These are phyloP conservation scores for Exophiala sideris DNA, from an alignment of 2,329 filamentous ascomycete species.

Conservation along the genomic window DNA sequence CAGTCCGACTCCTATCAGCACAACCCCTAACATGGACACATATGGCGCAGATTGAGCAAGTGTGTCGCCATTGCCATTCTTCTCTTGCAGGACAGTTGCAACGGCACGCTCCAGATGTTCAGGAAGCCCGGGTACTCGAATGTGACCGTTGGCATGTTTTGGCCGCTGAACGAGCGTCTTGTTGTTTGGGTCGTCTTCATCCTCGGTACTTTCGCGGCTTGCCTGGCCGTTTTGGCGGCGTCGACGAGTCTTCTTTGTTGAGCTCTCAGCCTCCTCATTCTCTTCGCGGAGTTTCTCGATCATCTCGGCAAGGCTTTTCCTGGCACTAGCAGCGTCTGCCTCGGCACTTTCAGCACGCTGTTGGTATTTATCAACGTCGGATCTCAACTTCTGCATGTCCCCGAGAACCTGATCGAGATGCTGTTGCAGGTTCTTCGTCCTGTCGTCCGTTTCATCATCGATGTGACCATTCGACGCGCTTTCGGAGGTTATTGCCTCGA, in stretches of 20 bases:
- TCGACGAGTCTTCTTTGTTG: not conserved
- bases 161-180: conserved; percentile 17
- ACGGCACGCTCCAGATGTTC: conserved; percentile 34
- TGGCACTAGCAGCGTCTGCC: conserved; percentile 66
- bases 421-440: conserved; percentile 57
- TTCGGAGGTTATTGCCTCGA: conserved; percentile 15
- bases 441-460: conserved; percentile 39
- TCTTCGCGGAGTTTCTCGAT: conserved; percentile 74
- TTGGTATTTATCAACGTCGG: conserved; percentile 75
- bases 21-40: conserved; percentile 77
- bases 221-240: not conserved
- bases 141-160: conserved; percentile 38
- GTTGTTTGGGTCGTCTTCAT: not conserved
- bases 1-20: conserved; percentile 74
- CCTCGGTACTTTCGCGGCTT: not conserved
- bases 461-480: conserved; percentile 25
- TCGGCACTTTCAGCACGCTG: conserved; percentile 77
- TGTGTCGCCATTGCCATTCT: conserved; percentile 34
- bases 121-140: conserved; percentile 48
- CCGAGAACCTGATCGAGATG: conserved; percentile 72
- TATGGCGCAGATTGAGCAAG: conserved; percentile 65
- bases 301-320: conserved; percentile 81
- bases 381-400: conserved; percentile 77
- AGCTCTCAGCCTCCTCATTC: conserved; percentile 27
- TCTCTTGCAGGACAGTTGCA: conserved; percentile 44